Conservation (phyloP, 2,329 filamentous ascomycete species). For the Akanthomyces dipterigenus region DNA sequence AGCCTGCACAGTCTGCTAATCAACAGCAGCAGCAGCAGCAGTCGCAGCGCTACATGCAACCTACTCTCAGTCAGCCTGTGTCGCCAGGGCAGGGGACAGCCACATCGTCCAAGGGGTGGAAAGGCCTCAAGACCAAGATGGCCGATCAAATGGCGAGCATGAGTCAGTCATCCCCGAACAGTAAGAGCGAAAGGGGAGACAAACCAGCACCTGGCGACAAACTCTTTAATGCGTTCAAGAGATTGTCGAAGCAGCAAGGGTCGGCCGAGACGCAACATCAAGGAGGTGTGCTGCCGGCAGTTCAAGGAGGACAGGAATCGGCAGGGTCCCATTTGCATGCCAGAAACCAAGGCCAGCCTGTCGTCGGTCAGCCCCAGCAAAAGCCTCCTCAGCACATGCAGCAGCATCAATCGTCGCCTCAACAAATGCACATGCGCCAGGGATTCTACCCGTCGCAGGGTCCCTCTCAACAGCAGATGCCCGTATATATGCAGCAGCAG, state of each 20-base stretch:
- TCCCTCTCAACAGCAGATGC: constrained; percentile 11
- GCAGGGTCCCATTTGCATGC: not conserved
- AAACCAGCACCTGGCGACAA: constrained; percentile 19
- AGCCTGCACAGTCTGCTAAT: not conserved
- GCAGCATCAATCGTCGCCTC: not conserved
- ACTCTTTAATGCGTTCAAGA: constrained; percentile 26
- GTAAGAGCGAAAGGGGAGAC: constrained; percentile 2
- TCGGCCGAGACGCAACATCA: not conserved
- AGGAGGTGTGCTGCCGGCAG: not conserved
- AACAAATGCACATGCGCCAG: not conserved
- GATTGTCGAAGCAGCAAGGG: constrained; percentile 24
- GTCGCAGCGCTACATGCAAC: not conserved
- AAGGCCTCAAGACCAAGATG: constrained; percentile 26
- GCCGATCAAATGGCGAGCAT: constrained; percentile 22
- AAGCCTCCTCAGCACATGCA: not conserved
- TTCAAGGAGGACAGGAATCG: not conserved
- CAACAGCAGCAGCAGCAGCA: not conserved
- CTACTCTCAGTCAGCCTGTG: not conserved
- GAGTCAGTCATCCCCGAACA: not conserved
- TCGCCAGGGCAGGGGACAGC: not conserved
- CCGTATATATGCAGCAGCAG: constrained; percentile 9
- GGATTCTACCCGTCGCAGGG: not conserved
- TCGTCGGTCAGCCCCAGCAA: not conserved
- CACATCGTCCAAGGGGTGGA: constrained; percentile 22
- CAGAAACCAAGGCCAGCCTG: not conserved